Evolutionary conservation across 352 stramenopile genomes (phyloP), one percentile per base, ranked within the genome.

Genomic region (Pythium sp.): DNA sequence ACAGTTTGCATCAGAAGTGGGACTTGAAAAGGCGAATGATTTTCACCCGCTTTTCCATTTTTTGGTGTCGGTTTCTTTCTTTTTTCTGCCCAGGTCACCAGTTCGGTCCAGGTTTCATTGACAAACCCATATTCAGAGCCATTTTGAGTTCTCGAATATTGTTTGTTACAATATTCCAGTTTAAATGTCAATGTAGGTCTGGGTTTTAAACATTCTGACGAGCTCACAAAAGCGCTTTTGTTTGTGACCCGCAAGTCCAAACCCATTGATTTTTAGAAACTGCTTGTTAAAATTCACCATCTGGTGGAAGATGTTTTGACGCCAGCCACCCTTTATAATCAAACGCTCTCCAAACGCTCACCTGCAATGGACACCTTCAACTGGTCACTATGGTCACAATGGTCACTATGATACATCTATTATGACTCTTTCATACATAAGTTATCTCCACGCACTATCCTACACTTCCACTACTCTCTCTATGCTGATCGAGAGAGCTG

Each of bases 11-110:
- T 38, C n/a, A n/a, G n/a, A n/a, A n/a, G n/a, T n/a, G n/a, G n/a
- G n/a, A n/a, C n/a, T n/a, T n/a, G n/a, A n/a, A 22, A 32, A 32
- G 41, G 32, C 32, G n/a, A 49, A 49, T 62, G 30, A 32, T n/a
- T 61, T 68, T 68, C 53, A 18, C 63, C 53, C 53, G 63, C 51
- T 43, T 61, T 67, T 36, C 15, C 5, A 14, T 54, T 43, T 67
- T 38, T 53, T 53, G n/a, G 18, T 36, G 3, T 38, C 14, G 22
- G 14, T 22, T 58, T 57, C 53, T 43, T 47, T 61, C 56, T 28
- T 47, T 61, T 20, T 60, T 61, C 56, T 20, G 55, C 38, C 20
- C 28, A 60, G 55, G 3, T 24, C n/a, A 46, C 4, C 38, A 24
- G 43, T 24, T 51, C 43, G 43, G 18, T 8, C 18, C 43, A 6